Conservation (phyloP, 2,329 filamentous ascomycete genomes). For the Penicillium sp. region DNA sequence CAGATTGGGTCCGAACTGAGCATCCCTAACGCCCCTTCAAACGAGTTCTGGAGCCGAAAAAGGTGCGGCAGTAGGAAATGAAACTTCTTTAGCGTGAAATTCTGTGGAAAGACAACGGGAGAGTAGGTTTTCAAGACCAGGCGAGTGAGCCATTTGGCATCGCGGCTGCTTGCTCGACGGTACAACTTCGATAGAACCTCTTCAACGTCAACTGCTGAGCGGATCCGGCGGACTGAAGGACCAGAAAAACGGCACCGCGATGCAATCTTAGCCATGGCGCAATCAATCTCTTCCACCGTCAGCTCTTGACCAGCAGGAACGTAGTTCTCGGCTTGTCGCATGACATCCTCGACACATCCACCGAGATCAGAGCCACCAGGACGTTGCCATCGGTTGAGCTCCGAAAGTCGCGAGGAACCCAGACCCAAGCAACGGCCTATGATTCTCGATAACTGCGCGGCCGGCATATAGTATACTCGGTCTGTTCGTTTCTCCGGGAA, state of each 20-base stretch:
- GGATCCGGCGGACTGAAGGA: constrained; percentile 51
- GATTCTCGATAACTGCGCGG: constrained; percentile 59
- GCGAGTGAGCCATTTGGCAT: constrained; percentile 84
- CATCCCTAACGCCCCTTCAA: constrained; percentile 57
- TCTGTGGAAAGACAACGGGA: constrained; percentile 61
- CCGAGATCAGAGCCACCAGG: constrained; percentile 65
- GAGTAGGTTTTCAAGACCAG: constrained; percentile 72
- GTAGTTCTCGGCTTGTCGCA: constrained; percentile 55
- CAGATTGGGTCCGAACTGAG: constrained; percentile 43
- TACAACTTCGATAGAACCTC: constrained; percentile 56
- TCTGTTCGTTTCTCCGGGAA: constrained; percentile 73
- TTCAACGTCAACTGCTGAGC: constrained; percentile 41
- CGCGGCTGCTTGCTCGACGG: constrained; percentile 57
- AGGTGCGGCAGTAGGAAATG: constrained; percentile 68
- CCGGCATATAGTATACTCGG: constrained; percentile 69
- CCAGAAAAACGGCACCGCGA: constrained; percentile 68
- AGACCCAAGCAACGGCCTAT: constrained; percentile 65
- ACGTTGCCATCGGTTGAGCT: constrained; percentile 61
- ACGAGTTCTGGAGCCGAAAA: constrained; percentile 65
- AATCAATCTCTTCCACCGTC: constrained; percentile 69
- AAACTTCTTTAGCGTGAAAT: constrained; percentile 56
- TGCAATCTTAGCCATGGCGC: constrained; percentile 62
- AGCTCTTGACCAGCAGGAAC: constrained; percentile 45
- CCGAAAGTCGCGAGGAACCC: constrained; percentile 56
- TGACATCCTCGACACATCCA: constrained; percentile 63